Evolutionary conservation across 129 eudicot genomes (phyloP), one percentile per base, ranked within the genome.

Genomic region (Flaveria trinervia): DNA sequence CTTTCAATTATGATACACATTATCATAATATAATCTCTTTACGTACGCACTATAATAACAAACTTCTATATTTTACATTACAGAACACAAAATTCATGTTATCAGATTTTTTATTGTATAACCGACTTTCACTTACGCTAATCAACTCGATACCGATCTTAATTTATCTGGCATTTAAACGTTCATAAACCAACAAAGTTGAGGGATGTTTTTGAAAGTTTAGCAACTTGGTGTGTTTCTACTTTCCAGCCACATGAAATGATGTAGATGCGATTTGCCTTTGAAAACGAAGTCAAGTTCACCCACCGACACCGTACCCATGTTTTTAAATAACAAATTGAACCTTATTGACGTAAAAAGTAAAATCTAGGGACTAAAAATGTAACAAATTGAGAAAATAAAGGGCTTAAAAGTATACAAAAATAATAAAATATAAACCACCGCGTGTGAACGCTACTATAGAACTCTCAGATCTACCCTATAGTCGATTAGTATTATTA

Each of bases 381-480:
- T 12, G 71, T 30, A 45, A 30, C 9, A 80, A 18, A 25, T 16
- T 16, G 11, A 67, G 56, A 72, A 16, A 39, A 23, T 23, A 79
- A 62, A 68, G 78, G 59, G 68, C 12, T 17, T 10, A n/a, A 36
- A 33, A 4, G 68, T 65, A 41, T 14, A 72, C 20, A 60, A 72
- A 41, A 79, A 22, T 51, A 39, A 64, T 23, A 72, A 79, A 72
- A 50, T 72, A 62, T 33, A 39, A 64, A 64, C 78, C 59, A 79
- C 78, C 73, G 78, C 67, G 78, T 72, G 68, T 36, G 49, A 72
- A 64, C 68, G 52, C 73, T 79, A 43, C 23, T 67, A 72, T 72
- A 66, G 22, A 65, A 79, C 50, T 65, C 66, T 64, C 78, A 79
- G 83, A 79, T 79, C 83, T 79, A 71, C 83, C 82, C 36, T 30